Percentiles rank a stretch among this genome's conserved stretches.
Conservation (phyloP, 2,329 filamentous ascomycete species). For the Fusarium verticillioides region DNA sequence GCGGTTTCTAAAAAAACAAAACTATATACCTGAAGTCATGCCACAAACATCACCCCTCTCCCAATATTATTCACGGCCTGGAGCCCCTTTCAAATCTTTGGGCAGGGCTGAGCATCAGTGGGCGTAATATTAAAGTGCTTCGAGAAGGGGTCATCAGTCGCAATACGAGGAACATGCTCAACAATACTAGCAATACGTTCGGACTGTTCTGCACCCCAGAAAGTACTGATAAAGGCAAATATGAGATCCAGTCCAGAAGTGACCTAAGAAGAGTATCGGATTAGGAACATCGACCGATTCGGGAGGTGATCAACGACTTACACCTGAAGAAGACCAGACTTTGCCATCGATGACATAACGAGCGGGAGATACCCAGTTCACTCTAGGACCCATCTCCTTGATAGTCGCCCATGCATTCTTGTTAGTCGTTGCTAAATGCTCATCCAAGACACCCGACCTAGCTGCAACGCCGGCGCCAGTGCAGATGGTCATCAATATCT, state of each 20-base stretch:
- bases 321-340: constrained; percentile 72
- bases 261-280: constrained; percentile 37
- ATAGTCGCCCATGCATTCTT: constrained; percentile 66
- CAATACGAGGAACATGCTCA: constrained; percentile 60
- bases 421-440: constrained; percentile 72
- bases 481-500: constrained; percentile 72
- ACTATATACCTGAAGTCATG: not conserved
- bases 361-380: constrained; percentile 70
- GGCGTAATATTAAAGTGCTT: constrained; percentile 39
- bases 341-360: constrained; percentile 74
- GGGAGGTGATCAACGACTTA: constrained; percentile 40
- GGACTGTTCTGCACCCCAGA: constrained; percentile 63
- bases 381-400: constrained; percentile 58
- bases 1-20: not conserved
- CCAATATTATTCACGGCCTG: not conserved
- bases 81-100: not conserved
- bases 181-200: constrained; percentile 58
- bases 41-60: not conserved
- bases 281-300: not conserved
- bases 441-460: constrained; percentile 68
- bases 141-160: constrained; percentile 47
- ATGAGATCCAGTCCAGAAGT: constrained; percentile 52
- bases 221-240: constrained; percentile 51
- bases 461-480: constrained; percentile 71
- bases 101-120: constrained; percentile 37